Base-by-base conservation (phyloP, 257 asterid genomes). In the Solanum chiquidenum region DNA sequence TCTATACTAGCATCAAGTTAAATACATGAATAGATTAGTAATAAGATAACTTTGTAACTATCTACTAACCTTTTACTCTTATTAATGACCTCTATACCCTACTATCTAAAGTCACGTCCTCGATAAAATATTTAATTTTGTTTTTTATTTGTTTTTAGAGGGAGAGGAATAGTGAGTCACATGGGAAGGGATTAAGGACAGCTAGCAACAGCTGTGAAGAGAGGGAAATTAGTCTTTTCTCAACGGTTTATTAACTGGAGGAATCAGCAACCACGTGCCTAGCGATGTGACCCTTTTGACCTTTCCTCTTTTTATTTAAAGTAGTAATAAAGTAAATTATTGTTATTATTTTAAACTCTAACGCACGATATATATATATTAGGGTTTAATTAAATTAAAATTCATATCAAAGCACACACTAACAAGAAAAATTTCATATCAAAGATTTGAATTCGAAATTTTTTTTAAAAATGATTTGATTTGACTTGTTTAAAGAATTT, bases 181-280 rank as follows among this genome's bases (percentile, higher is more conserved):
- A 91, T 91, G 95, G 94, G 91, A 83, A 25, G 34, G 88, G 91
- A 90, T 83, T 85, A 75, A 40, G 90, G 91, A 93, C 98, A 94
- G 96, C 97, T 94, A 92, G 98, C 97, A 89, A 95, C 97, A 93
- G 96, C 98, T 94, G 95, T 92, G 76, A 35, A 68, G 86, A 75
- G 80, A 86, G 88, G 55, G 83, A 79, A 87, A 60, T 88, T n/a
- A 85, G 40, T 34, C 29, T 66, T 64, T 60, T 38, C 37, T 79
- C 68, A 87, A 16, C 87, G 68, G 91, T 90, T 91, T 91, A 94
- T 88, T 89, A 89, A 89, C 79, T 72, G 77, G 90, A 9, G 93
- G 94, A 91, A 94, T 93, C 95, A 91, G 91, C 93, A 92, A 92
- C 95, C 97, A 94, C 95, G 97, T 94, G 98, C 96, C 68, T 5